These are phyloP conservation scores for Amyloporia xantha DNA, from an alignment of 768 basidiomycete genomes.

Conservation along the genomic window DNA sequence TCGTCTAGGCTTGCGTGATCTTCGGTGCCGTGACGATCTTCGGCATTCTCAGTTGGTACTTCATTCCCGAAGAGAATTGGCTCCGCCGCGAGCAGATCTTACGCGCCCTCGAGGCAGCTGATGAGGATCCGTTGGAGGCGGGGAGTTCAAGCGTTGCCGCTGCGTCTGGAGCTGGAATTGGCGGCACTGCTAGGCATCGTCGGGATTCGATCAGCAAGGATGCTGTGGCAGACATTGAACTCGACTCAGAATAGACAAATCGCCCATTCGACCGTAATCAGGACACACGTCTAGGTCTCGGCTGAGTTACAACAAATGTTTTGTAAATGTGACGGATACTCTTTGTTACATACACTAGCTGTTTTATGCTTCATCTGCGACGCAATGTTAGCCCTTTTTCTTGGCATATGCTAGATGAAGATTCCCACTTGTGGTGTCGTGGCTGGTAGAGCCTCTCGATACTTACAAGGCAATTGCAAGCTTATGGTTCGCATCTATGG, in stretches of 20 bases:
- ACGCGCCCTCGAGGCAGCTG: slow-evolving; percentile 35
- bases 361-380: no score
- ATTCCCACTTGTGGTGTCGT: no score
- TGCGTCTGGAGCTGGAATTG: neutral
- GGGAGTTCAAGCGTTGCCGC: neutral
- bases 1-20: slow-evolving; percentile 75
- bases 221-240: neutral
- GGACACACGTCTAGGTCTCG: no score
- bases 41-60: slow-evolving; percentile 70
- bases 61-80: slow-evolving; percentile 78
- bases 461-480: no score
- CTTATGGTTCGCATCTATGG: no score
- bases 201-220: slow-evolving; percentile 1
- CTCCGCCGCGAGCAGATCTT: slow-evolving; percentile 57
- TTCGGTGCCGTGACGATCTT: slow-evolving; percentile 75
- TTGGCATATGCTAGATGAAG: no score
- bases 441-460: no score
- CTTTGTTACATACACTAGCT: no score
- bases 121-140: slow-evolving; percentile 13
- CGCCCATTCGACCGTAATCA: no score
- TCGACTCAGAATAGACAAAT: neutral
- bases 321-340: no score
- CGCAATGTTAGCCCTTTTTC: no score
- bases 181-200: neutral
- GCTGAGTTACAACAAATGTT: no score